A percentile compares a stretch with the other conserved stretches of the same genome.
These are phyloP conservation scores for Pichia cabralensis DNA, from an alignment of 805 yeast genomes.

Conservation along the genomic window DNA sequence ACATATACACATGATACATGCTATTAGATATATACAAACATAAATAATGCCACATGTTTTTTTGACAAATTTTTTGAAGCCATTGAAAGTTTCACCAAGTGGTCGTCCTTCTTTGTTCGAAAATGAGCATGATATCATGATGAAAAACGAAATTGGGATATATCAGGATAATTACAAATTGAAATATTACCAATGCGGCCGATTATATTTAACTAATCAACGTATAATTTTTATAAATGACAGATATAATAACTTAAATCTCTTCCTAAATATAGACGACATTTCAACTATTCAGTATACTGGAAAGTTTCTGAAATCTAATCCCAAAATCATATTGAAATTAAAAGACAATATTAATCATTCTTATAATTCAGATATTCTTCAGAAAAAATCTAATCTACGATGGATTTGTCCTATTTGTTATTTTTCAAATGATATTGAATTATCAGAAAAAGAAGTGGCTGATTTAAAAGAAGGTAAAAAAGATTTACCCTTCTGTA, in stretches of 20 bases:
- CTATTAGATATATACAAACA: too few species aligned
- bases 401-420: constrained; percentile 90
- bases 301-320: constrained; percentile 59
- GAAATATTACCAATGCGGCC: constrained; percentile 56
- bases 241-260: neutral
- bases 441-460: too few species aligned
- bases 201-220: constrained; percentile 65
- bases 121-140: constrained; percentile 40
- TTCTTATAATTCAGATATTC: too few species aligned
- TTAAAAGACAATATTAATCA: constrained; percentile 6
- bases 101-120: constrained; percentile 22
- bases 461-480: too few species aligned
- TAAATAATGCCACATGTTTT: constrained; percentile 2
- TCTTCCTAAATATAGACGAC: constrained; percentile 12
- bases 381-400: neutral
- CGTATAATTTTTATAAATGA: constrained; percentile 60
- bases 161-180: constrained; percentile 71
- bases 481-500: constrained; percentile 35
- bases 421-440: constrained; percentile 55
- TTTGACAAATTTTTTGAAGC: constrained; percentile 15
- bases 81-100: constrained; percentile 18
- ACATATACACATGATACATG: too few species aligned
- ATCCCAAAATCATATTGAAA: constrained; percentile 55
- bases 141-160: constrained; percentile 54
- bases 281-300: constrained; percentile 20